Evolutionary conservation across 345 rosid genomes (phyloP), one percentile per base, ranked within the genome.

Genomic region (Triadica sebifera): DNA sequence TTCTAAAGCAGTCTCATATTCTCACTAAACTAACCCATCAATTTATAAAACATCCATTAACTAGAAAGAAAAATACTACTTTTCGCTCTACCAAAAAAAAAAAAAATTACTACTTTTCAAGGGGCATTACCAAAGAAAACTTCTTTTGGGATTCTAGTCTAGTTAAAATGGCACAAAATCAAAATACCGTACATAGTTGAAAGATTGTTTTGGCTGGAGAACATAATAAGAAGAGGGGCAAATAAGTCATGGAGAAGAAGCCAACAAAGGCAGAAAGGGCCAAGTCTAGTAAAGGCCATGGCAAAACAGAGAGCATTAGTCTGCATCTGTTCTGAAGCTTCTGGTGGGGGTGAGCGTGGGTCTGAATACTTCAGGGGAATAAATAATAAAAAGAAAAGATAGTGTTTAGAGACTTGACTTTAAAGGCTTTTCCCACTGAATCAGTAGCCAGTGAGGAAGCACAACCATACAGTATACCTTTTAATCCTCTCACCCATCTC

Each of bases 341-440:
- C 77, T 74, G 83, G 43, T 62, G 74, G 69, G 80, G 37, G 45
- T 6, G 81, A 70, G 82, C 50, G 76, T 77, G 77, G 80, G 56
- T 76, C 79, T 63, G 64, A 50, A 22, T 68, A 61, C 46, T 45
- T 55, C 39, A 22, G n/a, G 24, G n/a, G 3, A 55, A 16, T 16
- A 51, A 9, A 9, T 47, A 13, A 51, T 51, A 51, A 51, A 51
- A 51, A 12, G 12, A 15, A 63, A 45, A 63, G n/a, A n/a, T n/a
- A 72, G 55, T 13, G 11, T 61, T 71, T 9, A 34, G 67, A 58
- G 67, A 75, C 72, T 57, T 47, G 67, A 61, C 78, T 60, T 68
- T 37, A 50, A 75, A 67, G 68, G 34, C 52, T 58, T 67, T 38
- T 24, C 25, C 49, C 62, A 50, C 79, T 61, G 74, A 75, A 62